These are phyloP conservation scores for Quercus lobata DNA, from an alignment of 331 rosid genomes.

Conservation along the genomic window DNA sequence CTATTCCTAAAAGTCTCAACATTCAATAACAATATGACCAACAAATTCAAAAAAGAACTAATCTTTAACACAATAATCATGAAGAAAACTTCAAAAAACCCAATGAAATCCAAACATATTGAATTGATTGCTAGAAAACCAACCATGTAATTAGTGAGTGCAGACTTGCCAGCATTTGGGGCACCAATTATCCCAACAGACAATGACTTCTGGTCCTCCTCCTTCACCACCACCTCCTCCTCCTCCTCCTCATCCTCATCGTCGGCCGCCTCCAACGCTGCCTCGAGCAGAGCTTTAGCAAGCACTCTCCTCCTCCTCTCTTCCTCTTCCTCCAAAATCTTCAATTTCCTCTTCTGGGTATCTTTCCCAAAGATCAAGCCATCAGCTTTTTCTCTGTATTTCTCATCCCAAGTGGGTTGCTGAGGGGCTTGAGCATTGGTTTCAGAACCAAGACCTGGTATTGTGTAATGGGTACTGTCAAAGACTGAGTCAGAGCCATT, in stretches of 20 bases:
- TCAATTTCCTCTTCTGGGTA: constrained; percentile 34
- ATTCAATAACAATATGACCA: background rate
- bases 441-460: constrained; percentile 31
- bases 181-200: constrained; percentile 89
- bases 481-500: constrained; percentile 48
- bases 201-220: constrained; percentile 82
- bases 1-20: background rate
- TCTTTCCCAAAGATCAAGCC: constrained; percentile 35
- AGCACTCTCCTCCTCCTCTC: constrained; percentile 46
- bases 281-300: constrained; percentile 74
- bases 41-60: background rate
- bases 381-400: constrained; percentile 55
- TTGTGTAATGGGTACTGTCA: constrained; percentile 59
- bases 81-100: background rate
- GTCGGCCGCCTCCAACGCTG: constrained; percentile 40
- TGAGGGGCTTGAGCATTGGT: constrained; percentile 6
- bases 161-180: constrained; percentile 93
- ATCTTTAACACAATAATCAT: background rate
- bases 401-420: constrained; percentile 55
- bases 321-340: constrained; percentile 48
- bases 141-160: constrained; percentile 77
- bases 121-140: constrained; percentile 11
- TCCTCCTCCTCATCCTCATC: constrained; percentile 32
- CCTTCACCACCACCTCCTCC: constrained; percentile 37
- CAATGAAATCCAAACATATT: background rate